Percentiles rank a stretch among this genome's conserved stretches.
phyloP scores from a whole-genome alignment of 768 basidiomycete species.

The Dictyophora rubrovolvata region DNA sequence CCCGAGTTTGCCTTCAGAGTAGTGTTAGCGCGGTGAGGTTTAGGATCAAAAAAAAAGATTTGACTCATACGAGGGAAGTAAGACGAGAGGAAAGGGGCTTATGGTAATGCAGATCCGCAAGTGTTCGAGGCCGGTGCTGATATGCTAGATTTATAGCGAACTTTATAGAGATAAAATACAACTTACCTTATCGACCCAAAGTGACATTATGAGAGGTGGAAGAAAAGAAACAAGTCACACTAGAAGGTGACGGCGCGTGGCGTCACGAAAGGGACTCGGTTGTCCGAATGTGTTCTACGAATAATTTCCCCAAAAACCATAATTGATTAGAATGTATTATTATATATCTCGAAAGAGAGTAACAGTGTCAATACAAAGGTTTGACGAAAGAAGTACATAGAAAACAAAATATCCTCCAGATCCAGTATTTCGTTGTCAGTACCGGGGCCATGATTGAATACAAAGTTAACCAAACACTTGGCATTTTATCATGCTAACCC shows the following conservation, averaged over 20 bases:
- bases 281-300: too few species aligned
- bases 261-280: not conserved
- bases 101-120: slow-evolving; percentile 88
- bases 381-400: too few species aligned
- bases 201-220: slow-evolving; percentile 37
- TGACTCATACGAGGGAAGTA: slow-evolving; percentile 51
- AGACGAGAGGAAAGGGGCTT: slow-evolving; percentile 67
- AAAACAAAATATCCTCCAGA: too few species aligned
- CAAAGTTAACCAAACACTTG: not conserved
- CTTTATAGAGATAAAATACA: not conserved
- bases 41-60: too few species aligned
- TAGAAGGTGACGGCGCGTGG: slow-evolving; percentile 2
- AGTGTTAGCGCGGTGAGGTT: slow-evolving; percentile 12
- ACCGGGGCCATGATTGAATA: too few species aligned
- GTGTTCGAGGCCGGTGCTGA: slow-evolving; percentile 75
- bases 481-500: slow-evolving; percentile 37
- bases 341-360: too few species aligned
- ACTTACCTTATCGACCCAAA: slow-evolving; percentile 56
- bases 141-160: not conserved
- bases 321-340: too few species aligned
- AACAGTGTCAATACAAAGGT: too few species aligned
- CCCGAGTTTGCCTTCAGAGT: slow-evolving; percentile 62
- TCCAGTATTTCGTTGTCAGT: too few species aligned
- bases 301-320: too few species aligned
- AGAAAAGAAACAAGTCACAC: not conserved